A percentile compares a stretch with the other conserved stretches of the same genome.
Conservation (phyloP, 345 rosid genomes). For the Eucalyptus marginata region DNA sequence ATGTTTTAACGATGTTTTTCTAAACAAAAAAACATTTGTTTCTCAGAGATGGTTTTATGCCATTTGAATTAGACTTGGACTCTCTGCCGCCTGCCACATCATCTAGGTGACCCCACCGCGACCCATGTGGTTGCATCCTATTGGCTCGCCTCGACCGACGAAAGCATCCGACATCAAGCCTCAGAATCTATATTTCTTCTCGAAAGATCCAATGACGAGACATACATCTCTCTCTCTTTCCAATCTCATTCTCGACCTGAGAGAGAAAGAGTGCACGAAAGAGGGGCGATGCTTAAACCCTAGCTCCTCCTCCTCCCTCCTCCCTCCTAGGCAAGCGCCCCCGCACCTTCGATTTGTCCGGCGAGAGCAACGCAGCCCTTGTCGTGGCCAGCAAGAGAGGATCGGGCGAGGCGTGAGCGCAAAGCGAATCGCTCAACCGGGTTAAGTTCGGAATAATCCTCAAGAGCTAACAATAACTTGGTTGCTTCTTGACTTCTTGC, state of each 20-base stretch:
- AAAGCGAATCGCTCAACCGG: no score
- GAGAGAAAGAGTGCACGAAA: neutral
- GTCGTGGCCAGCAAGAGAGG: no score
- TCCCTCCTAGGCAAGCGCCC: neutral
- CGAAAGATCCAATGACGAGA: neutral
- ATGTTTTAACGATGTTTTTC: no score
- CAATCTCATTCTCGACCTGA: neutral
- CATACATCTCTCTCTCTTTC: no score
- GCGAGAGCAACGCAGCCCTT: no score
- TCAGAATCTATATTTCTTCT: neutral
- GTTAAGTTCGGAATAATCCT: neutral
- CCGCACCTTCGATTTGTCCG: no score
- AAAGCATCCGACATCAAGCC: fast-evolving
- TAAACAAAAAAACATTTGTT: no score
- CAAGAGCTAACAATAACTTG: fast-evolving
- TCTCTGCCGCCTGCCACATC: fast-evolving
- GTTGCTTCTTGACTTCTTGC: neutral
- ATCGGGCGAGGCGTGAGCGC: no score
- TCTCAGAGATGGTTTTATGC: neutral
- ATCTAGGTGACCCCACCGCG: fast-evolving
- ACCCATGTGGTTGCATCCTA: fast-evolving
- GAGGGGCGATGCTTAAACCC: neutral
- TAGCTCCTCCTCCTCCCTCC: neutral
- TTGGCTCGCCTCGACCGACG: fast-evolving
- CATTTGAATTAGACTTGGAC: neutral